Evolutionary conservation across 495 filamentous ascomycete species (phyloP).

Genomic region (Hypoxylon fragiforme): DNA sequence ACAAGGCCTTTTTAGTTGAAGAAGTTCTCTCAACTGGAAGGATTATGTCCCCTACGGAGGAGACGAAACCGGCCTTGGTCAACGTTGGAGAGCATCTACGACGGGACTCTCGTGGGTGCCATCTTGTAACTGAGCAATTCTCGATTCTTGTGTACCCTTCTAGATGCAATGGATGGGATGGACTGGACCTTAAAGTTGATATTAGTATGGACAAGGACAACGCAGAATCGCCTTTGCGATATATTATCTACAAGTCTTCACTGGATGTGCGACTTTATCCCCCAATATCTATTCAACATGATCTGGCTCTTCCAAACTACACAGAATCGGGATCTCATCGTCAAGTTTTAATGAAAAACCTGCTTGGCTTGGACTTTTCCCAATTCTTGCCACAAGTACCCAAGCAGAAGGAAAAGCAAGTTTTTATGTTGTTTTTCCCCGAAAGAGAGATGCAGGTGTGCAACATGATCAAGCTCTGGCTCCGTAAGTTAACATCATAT

Average conservation of each 20-base stretch:
- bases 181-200: slow-evolving; percentile 18
- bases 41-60: slow-evolving; percentile 17
- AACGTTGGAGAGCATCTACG: slow-evolving; percentile 40
- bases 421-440: slow-evolving; percentile 37
- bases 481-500: slow-evolving; percentile 31
- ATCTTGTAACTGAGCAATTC: slow-evolving; percentile 35
- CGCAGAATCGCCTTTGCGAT: slow-evolving; percentile 36
- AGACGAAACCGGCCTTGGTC: slow-evolving; percentile 20
- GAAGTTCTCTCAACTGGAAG: slow-evolving; percentile 28
- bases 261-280: slow-evolving; percentile 22
- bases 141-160: slow-evolving; percentile 48
- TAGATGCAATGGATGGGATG: slow-evolving; percentile 45
- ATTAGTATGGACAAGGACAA: slow-evolving; percentile 23
- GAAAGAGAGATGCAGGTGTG: slow-evolving; percentile 26
- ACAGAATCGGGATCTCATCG: slow-evolving; percentile 8
- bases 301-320: slow-evolving; percentile 7
- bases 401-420: slow-evolving; percentile 23
- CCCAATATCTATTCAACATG: slow-evolving; percentile 18
- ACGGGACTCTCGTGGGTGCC: slow-evolving; percentile 37
- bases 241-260: slow-evolving; percentile 40
- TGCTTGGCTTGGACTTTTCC: slow-evolving; percentile 27
- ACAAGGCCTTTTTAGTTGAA: slow-evolving; percentile 11
- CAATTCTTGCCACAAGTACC: slow-evolving; percentile 27
- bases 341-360: slow-evolving; percentile 15
- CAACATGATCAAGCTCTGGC: slow-evolving; percentile 36